Percentiles rank a stretch among this genome's conserved stretches.
These are phyloP conservation scores for Solanum dulcamara DNA, from an alignment of 257 asterid species.

Conservation along the genomic window DNA sequence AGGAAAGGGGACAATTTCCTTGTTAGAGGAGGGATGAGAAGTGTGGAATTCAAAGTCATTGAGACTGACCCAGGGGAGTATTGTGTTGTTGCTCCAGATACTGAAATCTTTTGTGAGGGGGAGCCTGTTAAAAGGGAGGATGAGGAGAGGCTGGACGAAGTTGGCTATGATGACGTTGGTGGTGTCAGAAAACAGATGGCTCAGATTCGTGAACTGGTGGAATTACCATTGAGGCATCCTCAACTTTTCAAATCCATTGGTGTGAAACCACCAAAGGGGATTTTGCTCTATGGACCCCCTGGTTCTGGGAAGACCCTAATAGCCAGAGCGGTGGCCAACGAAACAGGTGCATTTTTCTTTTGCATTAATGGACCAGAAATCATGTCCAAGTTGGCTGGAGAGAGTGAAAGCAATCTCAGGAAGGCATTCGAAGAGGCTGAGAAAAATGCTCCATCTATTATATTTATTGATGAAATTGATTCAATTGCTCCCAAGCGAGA, in stretches of 20 bases:
- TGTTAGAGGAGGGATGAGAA: constrained; percentile 68
- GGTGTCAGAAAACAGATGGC: constrained; percentile 75
- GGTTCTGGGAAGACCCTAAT: constrained; percentile 55
- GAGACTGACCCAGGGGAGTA: constrained; percentile 67
- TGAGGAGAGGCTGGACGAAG: constrained; percentile 54
- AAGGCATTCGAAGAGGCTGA: constrained; percentile 67
- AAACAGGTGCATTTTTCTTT: constrained; percentile 56
- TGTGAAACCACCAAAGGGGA: constrained; percentile 67
- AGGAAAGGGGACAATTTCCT: constrained; percentile 57
- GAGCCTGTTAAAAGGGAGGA: constrained; percentile 62
- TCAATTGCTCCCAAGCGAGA: constrained; percentile 62
- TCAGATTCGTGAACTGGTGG: constrained; percentile 67
- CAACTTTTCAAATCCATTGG: constrained; percentile 66
- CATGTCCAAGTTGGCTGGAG: constrained; percentile 59
- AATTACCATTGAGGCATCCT: constrained; percentile 62
- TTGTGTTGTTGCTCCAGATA: constrained; percentile 68
- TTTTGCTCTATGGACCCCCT: constrained; percentile 47
- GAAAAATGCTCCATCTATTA: constrained; percentile 52
- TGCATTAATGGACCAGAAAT: constrained; percentile 52
- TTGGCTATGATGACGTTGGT: constrained; percentile 71
- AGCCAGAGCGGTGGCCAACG: constrained; percentile 56
- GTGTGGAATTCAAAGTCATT: constrained; percentile 52
- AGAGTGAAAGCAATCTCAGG: constrained; percentile 53
- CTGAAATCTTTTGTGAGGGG: constrained; percentile 63
- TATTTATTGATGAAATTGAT: constrained; percentile 48